These are phyloP conservation scores for Penicillium sp. DNA, from an alignment of 2,329 filamentous ascomycete species.

Conservation along the genomic window DNA sequence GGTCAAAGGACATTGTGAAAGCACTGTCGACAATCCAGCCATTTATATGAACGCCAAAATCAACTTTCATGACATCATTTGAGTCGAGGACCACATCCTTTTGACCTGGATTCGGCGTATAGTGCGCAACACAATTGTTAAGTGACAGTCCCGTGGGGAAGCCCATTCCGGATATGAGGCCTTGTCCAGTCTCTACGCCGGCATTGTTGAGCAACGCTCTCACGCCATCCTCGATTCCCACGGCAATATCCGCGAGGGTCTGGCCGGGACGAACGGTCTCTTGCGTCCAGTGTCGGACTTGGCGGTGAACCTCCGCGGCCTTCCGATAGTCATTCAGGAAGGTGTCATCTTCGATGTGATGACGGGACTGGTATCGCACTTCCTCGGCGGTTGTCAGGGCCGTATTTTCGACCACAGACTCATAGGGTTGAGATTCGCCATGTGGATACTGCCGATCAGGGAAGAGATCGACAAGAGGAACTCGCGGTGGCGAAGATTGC, in stretches of 20 bases:
- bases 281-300: conserved; percentile 54
- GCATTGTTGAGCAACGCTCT: conserved; percentile 51
- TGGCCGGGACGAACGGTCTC: conserved; percentile 51
- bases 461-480: conserved; percentile 49
- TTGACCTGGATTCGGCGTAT: conserved; percentile 56
- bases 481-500: conserved; percentile 50
- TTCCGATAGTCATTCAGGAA: conserved; percentile 56
- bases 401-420: conserved; percentile 41
- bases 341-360: conserved; percentile 45
- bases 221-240: conserved; percentile 56
- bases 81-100: conserved; percentile 69
- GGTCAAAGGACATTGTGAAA: conserved; percentile 75
- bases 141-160: conserved; percentile 57
- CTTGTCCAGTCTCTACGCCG: conserved; percentile 53
- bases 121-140: conserved; percentile 57
- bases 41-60: conserved; percentile 78
- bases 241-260: conserved; percentile 50
- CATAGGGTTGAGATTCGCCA: conserved; percentile 49
- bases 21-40: conserved; percentile 78
- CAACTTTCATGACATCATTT: conserved; percentile 77
- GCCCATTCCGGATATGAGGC: conserved; percentile 52
- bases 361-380: conserved; percentile 40
- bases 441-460: conserved; percentile 44
- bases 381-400: conserved; percentile 50
- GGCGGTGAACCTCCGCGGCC: conserved; percentile 56